Evolutionary conservation across 108 stramenopile species (phyloP).

Genomic region (Heterococcus sp.): DNA sequence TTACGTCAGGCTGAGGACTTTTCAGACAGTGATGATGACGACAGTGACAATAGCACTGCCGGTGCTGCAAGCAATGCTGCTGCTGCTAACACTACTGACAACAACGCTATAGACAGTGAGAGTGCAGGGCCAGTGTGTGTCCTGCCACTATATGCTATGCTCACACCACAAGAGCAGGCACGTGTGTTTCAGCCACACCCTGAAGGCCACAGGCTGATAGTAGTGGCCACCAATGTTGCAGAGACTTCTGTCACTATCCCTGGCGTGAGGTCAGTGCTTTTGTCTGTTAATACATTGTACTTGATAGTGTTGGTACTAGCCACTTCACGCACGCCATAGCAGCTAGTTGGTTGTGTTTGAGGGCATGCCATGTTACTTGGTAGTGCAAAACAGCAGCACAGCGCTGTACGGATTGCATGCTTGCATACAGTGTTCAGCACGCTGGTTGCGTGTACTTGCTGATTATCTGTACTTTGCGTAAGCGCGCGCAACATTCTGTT

Average conservation of each 20-base stretch:
- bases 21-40: conserved; percentile 76
- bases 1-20: no score
- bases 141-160: conserved; percentile 87
- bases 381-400: no score
- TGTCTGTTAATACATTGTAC: no score
- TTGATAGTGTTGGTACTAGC: not conserved
- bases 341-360: no score
- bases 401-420: no score
- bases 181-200: conserved; percentile 79
- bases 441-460: no score
- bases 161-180: conserved; percentile 79
- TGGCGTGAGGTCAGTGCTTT: conserved; percentile 42
- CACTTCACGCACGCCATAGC: no score
- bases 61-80: conserved; percentile 14
- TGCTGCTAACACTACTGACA: not conserved
- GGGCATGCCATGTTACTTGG: no score
- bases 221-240: conserved; percentile 94
- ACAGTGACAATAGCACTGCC: not conserved
- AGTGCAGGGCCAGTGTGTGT: conserved; percentile 48
- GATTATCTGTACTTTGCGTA: no score
- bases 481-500: no score
- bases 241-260: conserved; percentile 88
- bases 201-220: conserved; percentile 77
- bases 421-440: no score
- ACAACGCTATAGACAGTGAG: conserved; percentile 1